Percentiles rank a stretch among this genome's conserved stretches.
Evolutionary conservation across 148 eudicot species (phyloP).

Genomic region (Hydrangea macrophylla): DNA sequence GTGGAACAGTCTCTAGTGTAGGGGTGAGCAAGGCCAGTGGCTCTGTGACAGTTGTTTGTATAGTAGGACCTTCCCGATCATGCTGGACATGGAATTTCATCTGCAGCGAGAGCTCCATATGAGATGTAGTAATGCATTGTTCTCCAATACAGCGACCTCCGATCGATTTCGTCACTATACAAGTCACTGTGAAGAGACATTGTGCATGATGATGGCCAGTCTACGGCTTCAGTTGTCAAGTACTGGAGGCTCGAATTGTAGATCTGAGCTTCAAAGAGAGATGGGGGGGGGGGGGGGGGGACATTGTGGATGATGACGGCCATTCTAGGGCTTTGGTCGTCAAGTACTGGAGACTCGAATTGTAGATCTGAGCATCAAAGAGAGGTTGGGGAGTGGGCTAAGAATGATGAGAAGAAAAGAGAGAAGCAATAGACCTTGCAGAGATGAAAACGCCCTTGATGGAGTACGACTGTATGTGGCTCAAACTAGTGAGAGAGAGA

Average conservation of each 20-base stretch:
- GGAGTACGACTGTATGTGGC: too few relatives aligned
- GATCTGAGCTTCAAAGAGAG: slow-evolving; percentile 5
- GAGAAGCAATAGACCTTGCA: too few relatives aligned
- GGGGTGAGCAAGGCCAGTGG: slow-evolving; percentile 37
- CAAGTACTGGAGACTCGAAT: slow-evolving; percentile 3
- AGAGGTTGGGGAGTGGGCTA: background rate
- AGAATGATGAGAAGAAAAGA: too few relatives aligned
- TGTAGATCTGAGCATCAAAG: slow-evolving; percentile 3
- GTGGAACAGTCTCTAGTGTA: slow-evolving; percentile 43
- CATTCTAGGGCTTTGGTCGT: slow-evolving; percentile 14
- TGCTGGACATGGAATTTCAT: slow-evolving; percentile 39
- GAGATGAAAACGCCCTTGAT: too few relatives aligned
- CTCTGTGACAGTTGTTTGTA: slow-evolving; percentile 29
- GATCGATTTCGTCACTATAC: too few relatives aligned
- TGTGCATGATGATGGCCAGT: slow-evolving; percentile 6
- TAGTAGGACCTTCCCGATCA: slow-evolving; percentile 49
- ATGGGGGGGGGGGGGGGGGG: background rate
- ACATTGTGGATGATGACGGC: too few relatives aligned
- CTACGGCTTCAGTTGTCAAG: slow-evolving; percentile 13
- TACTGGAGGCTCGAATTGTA: slow-evolving; percentile 4
- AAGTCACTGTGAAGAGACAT: too few relatives aligned
- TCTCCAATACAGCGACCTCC: slow-evolving; percentile 32
- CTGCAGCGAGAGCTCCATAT: slow-evolving; percentile 38
- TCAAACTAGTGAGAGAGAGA: too few relatives aligned
- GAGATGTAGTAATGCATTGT: slow-evolving; percentile 32